These are phyloP conservation scores for Saprolegnia diclina DNA, from an alignment of 352 stramenopile genomes.

Conservation along the genomic window DNA sequence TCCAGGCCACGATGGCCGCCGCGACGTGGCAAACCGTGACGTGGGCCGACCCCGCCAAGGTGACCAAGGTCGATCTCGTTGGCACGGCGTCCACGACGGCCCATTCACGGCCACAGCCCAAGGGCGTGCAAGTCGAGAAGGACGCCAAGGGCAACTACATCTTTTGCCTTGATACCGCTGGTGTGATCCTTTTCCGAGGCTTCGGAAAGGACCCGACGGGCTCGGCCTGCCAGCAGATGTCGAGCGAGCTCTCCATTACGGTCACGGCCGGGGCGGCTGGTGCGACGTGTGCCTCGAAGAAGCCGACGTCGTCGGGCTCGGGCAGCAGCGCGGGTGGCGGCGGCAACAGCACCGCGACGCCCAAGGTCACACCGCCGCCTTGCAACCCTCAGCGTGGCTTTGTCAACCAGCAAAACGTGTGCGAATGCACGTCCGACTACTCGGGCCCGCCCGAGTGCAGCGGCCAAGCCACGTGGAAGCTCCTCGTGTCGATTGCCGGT, in stretches of 20 bases:
- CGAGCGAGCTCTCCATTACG: constrained; percentile 8
- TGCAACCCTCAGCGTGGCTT: constrained; percentile 14
- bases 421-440: constrained; percentile 17
- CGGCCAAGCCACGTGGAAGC: constrained; percentile 21
- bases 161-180: constrained; percentile 16
- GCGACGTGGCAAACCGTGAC: constrained; percentile 3
- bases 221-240: constrained; percentile 1
- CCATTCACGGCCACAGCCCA: background rate
- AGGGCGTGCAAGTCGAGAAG: background rate
- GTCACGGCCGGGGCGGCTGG: constrained; percentile 5
- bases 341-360: background rate
- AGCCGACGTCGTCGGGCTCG: background rate
- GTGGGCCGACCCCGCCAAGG: constrained; percentile 9
- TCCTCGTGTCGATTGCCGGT: constrained; percentile 23
- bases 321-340: background rate
- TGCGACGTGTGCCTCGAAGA: background rate
- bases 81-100: background rate
- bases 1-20: constrained; percentile 12
- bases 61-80: constrained; percentile 6
- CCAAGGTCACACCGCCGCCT: background rate
- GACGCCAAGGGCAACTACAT: constrained; percentile 22
- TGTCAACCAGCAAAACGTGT: constrained; percentile 11
- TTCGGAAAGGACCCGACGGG: background rate
- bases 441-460: constrained; percentile 12
- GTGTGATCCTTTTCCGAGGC: constrained; percentile 11